These are phyloP conservation scores for Chloromonas sp. DNA, from an alignment of 163 green algal genomes.

Conservation along the genomic window DNA sequence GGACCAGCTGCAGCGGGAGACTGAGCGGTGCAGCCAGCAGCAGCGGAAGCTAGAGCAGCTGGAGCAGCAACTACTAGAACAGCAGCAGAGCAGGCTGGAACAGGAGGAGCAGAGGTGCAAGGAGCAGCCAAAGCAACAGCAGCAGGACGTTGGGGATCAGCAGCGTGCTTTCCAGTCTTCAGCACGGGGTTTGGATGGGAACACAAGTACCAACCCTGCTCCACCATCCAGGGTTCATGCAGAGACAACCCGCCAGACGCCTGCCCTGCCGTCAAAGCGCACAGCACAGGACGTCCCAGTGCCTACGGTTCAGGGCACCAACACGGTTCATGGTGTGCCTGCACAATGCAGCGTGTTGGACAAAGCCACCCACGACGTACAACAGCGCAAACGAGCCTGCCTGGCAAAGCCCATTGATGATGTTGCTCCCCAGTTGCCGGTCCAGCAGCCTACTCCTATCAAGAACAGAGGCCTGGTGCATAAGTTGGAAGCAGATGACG, in stretches of 20 bases:
- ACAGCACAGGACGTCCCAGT: not conserved
- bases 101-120: not conserved
- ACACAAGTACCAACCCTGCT: not conserved
- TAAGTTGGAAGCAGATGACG: too few species aligned
- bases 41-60: not conserved
- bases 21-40: not conserved
- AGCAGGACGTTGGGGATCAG: not conserved
- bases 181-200: not conserved
- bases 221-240: not conserved
- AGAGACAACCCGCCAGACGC: not conserved
- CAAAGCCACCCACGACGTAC: too few species aligned
- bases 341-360: too few species aligned
- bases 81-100: not conserved
- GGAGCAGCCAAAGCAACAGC: not conserved
- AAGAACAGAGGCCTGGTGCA: too few species aligned
- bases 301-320: not conserved
- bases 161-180: too few species aligned
- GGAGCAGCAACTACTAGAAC: not conserved
- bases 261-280: not conserved
- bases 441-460: too few species aligned
- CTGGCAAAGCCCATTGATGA: too few species aligned
- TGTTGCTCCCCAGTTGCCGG: too few species aligned
- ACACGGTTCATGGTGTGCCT: too few species aligned
- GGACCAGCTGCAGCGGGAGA: not conserved
- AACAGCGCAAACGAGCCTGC: too few species aligned